Evolutionary conservation across 768 basidiomycete genomes (phyloP), one percentile per base, ranked within the genome.

Genomic region (Fibroporia radiculosa): DNA sequence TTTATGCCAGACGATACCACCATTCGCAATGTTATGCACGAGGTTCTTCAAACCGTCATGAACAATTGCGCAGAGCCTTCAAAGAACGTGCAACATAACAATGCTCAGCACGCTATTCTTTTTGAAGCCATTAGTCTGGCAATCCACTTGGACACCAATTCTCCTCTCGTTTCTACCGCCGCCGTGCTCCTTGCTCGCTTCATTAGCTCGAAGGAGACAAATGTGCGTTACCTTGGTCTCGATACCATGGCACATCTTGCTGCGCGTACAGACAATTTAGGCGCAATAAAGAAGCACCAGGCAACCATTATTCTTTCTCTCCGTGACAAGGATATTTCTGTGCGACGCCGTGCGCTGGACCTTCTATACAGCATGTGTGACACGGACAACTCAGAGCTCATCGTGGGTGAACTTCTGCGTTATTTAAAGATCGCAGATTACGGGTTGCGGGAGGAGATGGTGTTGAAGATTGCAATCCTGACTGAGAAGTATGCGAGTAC

Each of bases 351-450:
- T 40, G 96, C 93, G 10, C 73, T 99, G 48, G 96, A 99, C 65
- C 73, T 99, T 41, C 74, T 99, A 7, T 98, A 98, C 66, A 95
- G 92, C 67, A 99, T 99, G 96, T 98, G 96, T 64, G 96, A 99
- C 61, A 74, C 84, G n/a, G 85, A 89, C 57, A 99, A 97, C 64
- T 90, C 95, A 4, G 93, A 96, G 61, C 69, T 89, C 50, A 93
- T 98, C 56, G 96, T 99, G 26, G 93, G 87, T 28, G 95, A 99
- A 64, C 74, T 99, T 14, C 70, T 99, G 44, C 80, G 88, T 45
- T 99, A 97, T 63, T 78, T 99, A 47, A 81, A 80, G 60, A 80
- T 96, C n/a, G 96, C 96, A 6, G 96, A 99, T 63, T 98, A 97
- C 55, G 92, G 84, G 13, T 71, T 99, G 25, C 76, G 96, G 34